Evolutionary conservation across 148 eudicot genomes (phyloP).

Genomic region (Vaccinium myrtillus): DNA sequence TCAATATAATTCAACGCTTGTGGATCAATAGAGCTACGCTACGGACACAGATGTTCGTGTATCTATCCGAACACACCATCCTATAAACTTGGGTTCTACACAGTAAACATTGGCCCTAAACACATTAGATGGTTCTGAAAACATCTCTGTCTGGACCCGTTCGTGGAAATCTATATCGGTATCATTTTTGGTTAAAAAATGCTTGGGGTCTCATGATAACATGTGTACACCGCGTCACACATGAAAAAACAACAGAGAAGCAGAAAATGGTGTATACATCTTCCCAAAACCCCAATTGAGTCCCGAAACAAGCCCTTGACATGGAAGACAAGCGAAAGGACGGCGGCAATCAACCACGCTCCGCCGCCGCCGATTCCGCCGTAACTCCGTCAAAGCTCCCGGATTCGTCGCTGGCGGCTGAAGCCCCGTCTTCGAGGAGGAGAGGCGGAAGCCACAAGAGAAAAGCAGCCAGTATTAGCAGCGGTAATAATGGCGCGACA

Average conservation of each 20-base stretch:
- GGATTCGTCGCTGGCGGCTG: slow-evolving; percentile 31
- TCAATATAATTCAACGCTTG: neutral
- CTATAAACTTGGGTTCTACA: too few species aligned
- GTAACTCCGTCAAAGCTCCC: slow-evolving; percentile 27
- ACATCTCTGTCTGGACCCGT: too few species aligned
- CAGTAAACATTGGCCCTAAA: too few species aligned
- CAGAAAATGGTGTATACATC: neutral
- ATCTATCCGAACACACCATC: too few species aligned
- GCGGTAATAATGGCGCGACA: slow-evolving; percentile 24
- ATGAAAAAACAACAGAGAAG: neutral
- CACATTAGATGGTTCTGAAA: too few species aligned
- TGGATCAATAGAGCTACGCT: neutral
- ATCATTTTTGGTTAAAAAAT: too few species aligned
- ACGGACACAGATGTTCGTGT: too few species aligned
- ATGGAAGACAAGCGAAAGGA: slow-evolving; percentile 75
- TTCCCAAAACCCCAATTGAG: neutral
- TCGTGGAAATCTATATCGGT: too few species aligned
- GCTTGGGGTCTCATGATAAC: neutral
- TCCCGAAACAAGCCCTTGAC: slow-evolving; percentile 20
- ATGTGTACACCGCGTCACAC: neutral
- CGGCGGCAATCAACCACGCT: slow-evolving; percentile 30
- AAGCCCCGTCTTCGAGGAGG: slow-evolving; percentile 54
- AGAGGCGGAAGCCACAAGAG: slow-evolving; percentile 70
- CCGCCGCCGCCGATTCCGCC: slow-evolving; percentile 19
- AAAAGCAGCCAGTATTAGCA: slow-evolving; percentile 35